These are phyloP conservation scores for Gentiana macrophylla DNA, from an alignment of 257 asterid species.

Conservation along the genomic window DNA sequence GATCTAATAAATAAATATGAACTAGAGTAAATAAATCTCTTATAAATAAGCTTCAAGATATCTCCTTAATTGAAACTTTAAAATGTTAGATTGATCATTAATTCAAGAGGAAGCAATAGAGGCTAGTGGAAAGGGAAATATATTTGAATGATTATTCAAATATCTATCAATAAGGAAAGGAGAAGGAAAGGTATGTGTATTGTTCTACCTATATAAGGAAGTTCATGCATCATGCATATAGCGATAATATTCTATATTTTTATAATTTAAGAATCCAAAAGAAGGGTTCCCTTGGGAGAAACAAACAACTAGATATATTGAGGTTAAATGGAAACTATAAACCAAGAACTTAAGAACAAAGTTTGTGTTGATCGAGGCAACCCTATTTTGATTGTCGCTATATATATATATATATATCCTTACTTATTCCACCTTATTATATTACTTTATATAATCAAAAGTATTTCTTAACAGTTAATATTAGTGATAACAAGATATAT, in stretches of 20 bases:
- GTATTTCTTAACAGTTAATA: too few relatives aligned
- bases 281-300: conserved; percentile 3
- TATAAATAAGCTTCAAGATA: too few relatives aligned
- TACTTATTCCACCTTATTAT: conserved; percentile 37
- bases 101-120: neutral
- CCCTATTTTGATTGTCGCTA: conserved; percentile 36
- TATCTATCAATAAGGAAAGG: conserved; percentile 9
- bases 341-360: conserved; percentile 51
- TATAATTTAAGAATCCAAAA: conserved; percentile 5
- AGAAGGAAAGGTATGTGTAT: conserved; percentile 4
- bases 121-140: conserved; percentile 21
- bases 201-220: neutral
- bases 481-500: too few relatives aligned
- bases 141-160: conserved; percentile 47
- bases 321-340: conserved; percentile 24
- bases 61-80: too few relatives aligned
- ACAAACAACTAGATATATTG: neutral
- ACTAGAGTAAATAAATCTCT: too few relatives aligned
- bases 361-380: conserved; percentile 45
- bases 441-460: neutral
- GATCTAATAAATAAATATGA: too few relatives aligned
- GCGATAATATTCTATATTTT: neutral
- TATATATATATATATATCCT: conserved; percentile 18
- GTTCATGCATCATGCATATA: conserved; percentile 7
- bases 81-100: too few relatives aligned